A percentile compares a stretch with the other conserved stretches of the same genome.
Conservation (phyloP, 2,329 filamentous ascomycete genomes). For the Exophiala lecanii-corni region DNA sequence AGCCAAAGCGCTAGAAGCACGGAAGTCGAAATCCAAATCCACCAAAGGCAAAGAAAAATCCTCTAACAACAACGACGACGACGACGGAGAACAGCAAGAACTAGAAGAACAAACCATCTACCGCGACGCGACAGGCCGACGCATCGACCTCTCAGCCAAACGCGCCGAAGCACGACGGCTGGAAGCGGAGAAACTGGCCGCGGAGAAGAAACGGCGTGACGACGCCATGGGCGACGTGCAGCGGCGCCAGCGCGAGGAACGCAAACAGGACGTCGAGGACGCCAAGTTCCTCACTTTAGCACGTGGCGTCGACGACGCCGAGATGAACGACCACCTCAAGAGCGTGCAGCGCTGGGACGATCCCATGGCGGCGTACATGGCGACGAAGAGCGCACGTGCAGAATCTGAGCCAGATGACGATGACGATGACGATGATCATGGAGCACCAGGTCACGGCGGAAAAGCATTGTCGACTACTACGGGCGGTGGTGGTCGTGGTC, state of each 20-base stretch:
- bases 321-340: conserved; percentile 79
- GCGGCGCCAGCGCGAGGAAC: conserved; percentile 58
- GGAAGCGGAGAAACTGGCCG: conserved; percentile 63
- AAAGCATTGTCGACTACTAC: no score
- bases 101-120: conserved; percentile 86
- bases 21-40: conserved; percentile 25
- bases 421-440: conserved; percentile 45
- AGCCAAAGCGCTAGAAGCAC: conserved; percentile 45
- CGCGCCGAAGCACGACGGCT: conserved; percentile 79
- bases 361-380: conserved; percentile 77
- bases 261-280: conserved; percentile 67
- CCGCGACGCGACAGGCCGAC: conserved; percentile 87
- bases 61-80: conserved; percentile 21
- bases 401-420: conserved; percentile 37
- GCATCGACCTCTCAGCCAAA: conserved; percentile 89
- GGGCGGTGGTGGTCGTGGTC: no score
- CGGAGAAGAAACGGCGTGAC: conserved; percentile 62
- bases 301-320: conserved; percentile 74
- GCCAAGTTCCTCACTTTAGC: conserved; percentile 79
- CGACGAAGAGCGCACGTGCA: conserved; percentile 45
- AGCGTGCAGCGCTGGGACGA: conserved; percentile 83
- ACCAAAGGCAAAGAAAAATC: conserved; percentile 33
- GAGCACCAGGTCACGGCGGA: no score
- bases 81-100: conserved; percentile 24
- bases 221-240: conserved; percentile 83